Conservation (phyloP, 2,329 filamentous ascomycete genomes). For the Penicillium sp. region DNA sequence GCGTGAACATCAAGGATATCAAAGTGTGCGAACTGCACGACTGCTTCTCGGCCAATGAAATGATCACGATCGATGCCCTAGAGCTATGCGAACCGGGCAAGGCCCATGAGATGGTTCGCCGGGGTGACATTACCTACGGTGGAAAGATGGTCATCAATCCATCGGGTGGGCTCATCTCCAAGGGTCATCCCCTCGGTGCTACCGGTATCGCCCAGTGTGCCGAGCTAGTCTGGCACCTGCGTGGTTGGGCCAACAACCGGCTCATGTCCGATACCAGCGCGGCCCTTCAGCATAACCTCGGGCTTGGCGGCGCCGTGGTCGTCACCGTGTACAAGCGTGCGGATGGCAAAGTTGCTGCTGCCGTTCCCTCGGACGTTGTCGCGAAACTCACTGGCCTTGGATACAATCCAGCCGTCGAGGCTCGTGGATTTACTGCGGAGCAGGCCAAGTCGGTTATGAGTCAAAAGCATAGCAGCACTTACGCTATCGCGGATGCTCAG, state of each 20-base stretch:
- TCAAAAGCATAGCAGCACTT: slow-evolving; percentile 63
- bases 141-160: slow-evolving; percentile 79
- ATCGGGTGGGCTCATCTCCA: slow-evolving; percentile 88
- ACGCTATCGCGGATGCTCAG: slow-evolving; percentile 70
- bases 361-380: slow-evolving; percentile 58
- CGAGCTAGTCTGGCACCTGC: slow-evolving; percentile 89
- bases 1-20: slow-evolving; percentile 60
- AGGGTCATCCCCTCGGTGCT: slow-evolving; percentile 89
- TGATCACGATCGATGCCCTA: slow-evolving; percentile 81
- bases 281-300: slow-evolving; percentile 87
- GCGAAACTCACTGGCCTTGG: slow-evolving; percentile 64
- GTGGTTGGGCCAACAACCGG: slow-evolving; percentile 93
- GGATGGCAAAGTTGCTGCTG: slow-evolving; percentile 61
- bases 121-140: slow-evolving; percentile 87
- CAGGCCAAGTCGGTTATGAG: slow-evolving; percentile 66
- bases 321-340: slow-evolving; percentile 82
- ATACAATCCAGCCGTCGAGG: slow-evolving; percentile 87
- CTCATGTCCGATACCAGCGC: slow-evolving; percentile 61
- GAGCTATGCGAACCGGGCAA: slow-evolving; percentile 72
- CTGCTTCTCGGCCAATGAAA: slow-evolving; percentile 93
- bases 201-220: slow-evolving; percentile 94
- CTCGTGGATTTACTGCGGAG: slow-evolving; percentile 75
- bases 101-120: slow-evolving; percentile 83
- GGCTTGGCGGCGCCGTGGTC: slow-evolving; percentile 82
- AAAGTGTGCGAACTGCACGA: slow-evolving; percentile 91